Conservation (phyloP, 441 rosid species). For the Brassica balearica region DNA sequence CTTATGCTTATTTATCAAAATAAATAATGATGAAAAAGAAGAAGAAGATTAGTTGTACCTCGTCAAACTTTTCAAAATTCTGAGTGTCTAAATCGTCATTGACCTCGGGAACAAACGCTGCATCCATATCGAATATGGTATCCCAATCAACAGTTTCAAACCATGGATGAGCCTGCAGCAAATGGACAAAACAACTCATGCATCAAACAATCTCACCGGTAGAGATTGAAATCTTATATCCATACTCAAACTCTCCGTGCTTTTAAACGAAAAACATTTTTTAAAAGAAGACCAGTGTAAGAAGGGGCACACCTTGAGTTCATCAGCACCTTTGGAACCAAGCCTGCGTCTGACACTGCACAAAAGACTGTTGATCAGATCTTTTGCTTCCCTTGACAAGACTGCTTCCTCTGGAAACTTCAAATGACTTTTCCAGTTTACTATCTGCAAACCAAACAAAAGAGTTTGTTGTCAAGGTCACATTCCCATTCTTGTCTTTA, state of each 20-base stretch:
- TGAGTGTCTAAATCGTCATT: slow-evolving; percentile 75
- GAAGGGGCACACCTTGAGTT: slow-evolving; percentile 66
- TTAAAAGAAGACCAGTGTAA: slow-evolving; percentile 22
- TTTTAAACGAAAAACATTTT: neutral
- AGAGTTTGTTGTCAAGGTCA: slow-evolving; percentile 16
- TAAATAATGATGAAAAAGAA: neutral
- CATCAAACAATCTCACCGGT: neutral
- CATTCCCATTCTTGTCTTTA: neutral
- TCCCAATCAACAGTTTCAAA: slow-evolving; percentile 66
- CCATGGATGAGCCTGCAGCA: slow-evolving; percentile 68
- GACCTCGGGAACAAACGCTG: slow-evolving; percentile 74
- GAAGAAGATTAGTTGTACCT: slow-evolving; percentile 46
- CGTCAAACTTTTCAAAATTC: slow-evolving; percentile 74
- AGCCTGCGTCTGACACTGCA: slow-evolving; percentile 70
- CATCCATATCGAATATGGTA: slow-evolving; percentile 65
- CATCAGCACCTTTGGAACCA: slow-evolving; percentile 72
- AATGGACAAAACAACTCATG: slow-evolving; percentile 7
- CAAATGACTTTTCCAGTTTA: slow-evolving; percentile 76
- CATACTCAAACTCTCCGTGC: slow-evolving; percentile 1
- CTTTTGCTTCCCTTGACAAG: slow-evolving; percentile 66
- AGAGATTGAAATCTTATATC: neutral
- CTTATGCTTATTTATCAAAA: neutral
- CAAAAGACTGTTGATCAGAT: slow-evolving; percentile 63
- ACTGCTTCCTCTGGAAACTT: slow-evolving; percentile 80
- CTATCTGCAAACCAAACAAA: slow-evolving; percentile 53